phyloP scores from a whole-genome alignment of 164 flowering plant genomes.

The Annona squamosa region DNA sequence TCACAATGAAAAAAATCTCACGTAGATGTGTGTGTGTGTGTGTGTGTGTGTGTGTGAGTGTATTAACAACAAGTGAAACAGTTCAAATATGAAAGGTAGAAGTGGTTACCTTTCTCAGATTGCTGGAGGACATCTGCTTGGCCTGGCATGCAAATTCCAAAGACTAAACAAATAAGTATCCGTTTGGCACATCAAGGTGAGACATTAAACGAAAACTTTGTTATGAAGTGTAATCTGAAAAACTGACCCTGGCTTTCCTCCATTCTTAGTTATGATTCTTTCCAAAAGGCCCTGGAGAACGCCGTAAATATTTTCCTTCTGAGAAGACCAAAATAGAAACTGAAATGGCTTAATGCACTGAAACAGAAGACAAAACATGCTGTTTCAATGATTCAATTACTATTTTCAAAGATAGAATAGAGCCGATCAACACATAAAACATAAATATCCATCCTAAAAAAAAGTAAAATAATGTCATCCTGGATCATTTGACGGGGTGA shows the following conservation, averaged over 20 bases:
- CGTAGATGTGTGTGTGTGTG: not conserved
- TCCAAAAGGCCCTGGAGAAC: not conserved
- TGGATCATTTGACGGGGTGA: too few species aligned
- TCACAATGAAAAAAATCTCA: not conserved
- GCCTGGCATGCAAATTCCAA: not conserved
- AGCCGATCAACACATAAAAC: too few species aligned
- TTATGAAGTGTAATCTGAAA: conserved; percentile 18
- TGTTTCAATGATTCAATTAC: not conserved
- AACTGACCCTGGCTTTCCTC: conserved; percentile 35
- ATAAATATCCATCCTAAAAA: too few species aligned
- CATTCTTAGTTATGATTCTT: conserved; percentile 20
- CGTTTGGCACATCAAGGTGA: not conserved
- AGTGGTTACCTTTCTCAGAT: not conserved
- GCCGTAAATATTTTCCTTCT: not conserved
- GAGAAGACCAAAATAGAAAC: not conserved
- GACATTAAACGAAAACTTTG: not conserved
- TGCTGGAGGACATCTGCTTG: not conserved
- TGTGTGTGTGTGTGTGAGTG: not conserved
- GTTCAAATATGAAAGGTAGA: not conserved
- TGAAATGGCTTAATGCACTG: not conserved
- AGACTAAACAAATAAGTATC: not conserved
- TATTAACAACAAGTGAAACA: not conserved
- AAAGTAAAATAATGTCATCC: too few species aligned
- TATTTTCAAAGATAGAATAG: too few species aligned
- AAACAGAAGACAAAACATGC: not conserved